Percentiles rank a stretch among this genome's conserved stretches.
Evolutionary conservation across 2,329 filamentous ascomycete species (phyloP).

Genomic region (Neofusicoccum sp.): DNA sequence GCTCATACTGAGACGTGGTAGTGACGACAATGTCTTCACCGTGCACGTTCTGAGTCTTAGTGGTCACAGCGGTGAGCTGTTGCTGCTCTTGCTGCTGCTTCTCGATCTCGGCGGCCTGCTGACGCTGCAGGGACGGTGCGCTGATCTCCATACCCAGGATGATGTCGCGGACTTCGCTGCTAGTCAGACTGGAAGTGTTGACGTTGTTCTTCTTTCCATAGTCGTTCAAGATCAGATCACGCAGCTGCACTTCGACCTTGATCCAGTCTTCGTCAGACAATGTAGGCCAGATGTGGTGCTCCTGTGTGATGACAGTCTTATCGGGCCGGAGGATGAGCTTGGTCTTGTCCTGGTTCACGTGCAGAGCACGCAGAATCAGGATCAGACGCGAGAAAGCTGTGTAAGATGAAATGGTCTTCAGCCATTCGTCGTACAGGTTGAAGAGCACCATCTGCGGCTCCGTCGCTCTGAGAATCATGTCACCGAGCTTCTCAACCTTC

Average conservation of each 20-base stretch:
- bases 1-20: slow-evolving; percentile 96
- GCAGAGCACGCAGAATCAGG: slow-evolving; percentile 88
- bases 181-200: slow-evolving; percentile 95
- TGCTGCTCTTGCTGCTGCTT: slow-evolving; percentile 98
- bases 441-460: slow-evolving; percentile 99
- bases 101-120: slow-evolving; percentile 97
- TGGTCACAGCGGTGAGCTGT: slow-evolving; percentile 94
- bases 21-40: slow-evolving; percentile 98
- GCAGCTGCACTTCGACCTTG: slow-evolving; percentile 95
- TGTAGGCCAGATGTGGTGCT: slow-evolving; percentile 98
- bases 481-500: slow-evolving; percentile 99
- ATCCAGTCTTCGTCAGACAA: slow-evolving; percentile 97
- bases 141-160: slow-evolving; percentile 99
- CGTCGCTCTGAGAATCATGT: slow-evolving; percentile 97
- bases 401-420: slow-evolving; percentile 98
- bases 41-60: slow-evolving; percentile 95
- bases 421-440: slow-evolving; percentile 98
- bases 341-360: slow-evolving; percentile 98
- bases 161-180: slow-evolving; percentile 95
- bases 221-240: slow-evolving; percentile 95
- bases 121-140: slow-evolving; percentile 94
- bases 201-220: slow-evolving; percentile 99
- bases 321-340: slow-evolving; percentile 93
- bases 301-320: slow-evolving; percentile 97
- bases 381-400: slow-evolving; percentile 96